phyloP scores from a whole-genome alignment of 768 basidiomycete species.

The Cyclocybe cylindracea region DNA sequence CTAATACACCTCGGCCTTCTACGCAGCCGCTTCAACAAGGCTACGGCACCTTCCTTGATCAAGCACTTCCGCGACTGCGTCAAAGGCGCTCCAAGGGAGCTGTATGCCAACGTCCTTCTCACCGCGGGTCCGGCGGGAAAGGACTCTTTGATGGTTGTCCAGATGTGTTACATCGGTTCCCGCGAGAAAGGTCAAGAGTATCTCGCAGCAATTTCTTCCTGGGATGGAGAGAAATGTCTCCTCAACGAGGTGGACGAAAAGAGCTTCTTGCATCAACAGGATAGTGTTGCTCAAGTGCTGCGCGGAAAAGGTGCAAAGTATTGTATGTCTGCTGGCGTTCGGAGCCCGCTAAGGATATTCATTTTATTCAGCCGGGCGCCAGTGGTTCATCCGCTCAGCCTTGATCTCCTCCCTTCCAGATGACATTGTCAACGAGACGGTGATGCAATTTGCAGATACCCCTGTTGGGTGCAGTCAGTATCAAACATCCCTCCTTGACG shows the following conservation, averaged over 20 bases:
- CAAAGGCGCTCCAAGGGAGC: constrained; percentile 82
- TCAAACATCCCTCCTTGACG: background rate
- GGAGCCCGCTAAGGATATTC: constrained; percentile 7
- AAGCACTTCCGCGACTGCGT: constrained; percentile 93
- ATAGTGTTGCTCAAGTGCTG: constrained; percentile 88
- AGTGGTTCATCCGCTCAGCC: constrained; percentile 91
- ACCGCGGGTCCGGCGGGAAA: constrained; percentile 86
- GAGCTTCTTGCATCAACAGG: constrained; percentile 86
- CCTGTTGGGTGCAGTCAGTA: constrained; percentile 90
- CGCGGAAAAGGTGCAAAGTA: constrained; percentile 67
- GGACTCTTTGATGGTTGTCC: constrained; percentile 86
- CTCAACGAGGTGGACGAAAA: constrained; percentile 92
- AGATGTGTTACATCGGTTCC: constrained; percentile 87
- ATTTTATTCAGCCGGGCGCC: constrained; percentile 59
- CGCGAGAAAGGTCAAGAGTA: constrained; percentile 76
- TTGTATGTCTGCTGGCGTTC: constrained; percentile 1
- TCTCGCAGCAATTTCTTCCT: constrained; percentile 78
- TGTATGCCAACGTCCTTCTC: constrained; percentile 88
- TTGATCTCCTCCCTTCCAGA: constrained; percentile 85
- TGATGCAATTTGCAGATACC: constrained; percentile 76
- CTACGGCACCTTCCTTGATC: constrained; percentile 86
- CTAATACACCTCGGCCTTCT: constrained; percentile 10
- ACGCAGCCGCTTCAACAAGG: constrained; percentile 77
- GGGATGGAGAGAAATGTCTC: constrained; percentile 86
- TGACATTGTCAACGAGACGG: constrained; percentile 82